A percentile compares a stretch with the other conserved stretches of the same genome.
Conservation (phyloP, 1,284 basidiomycete species). For the Fomitopsis pinicola region DNA sequence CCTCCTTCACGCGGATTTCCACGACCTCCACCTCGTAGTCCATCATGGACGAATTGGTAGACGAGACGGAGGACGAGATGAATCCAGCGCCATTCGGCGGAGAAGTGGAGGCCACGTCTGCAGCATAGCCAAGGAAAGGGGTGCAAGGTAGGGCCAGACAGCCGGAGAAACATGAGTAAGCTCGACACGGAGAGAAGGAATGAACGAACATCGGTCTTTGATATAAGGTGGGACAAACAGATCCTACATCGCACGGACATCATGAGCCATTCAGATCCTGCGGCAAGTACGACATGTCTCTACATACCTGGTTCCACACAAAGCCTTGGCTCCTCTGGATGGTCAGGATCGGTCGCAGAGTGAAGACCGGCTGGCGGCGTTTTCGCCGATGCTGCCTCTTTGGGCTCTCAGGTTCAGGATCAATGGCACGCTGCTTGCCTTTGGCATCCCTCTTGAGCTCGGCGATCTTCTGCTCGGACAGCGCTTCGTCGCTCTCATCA, state of each 20-base stretch:
- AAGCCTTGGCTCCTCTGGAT: constrained; percentile 84
- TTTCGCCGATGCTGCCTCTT: constrained; percentile 54
- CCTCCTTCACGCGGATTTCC: constrained; percentile 76
- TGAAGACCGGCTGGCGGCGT: constrained; percentile 50
- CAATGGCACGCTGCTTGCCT: constrained; percentile 73
- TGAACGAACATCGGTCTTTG: constrained; percentile 76
- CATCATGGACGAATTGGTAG: constrained; percentile 56
- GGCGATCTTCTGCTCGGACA: constrained; percentile 33
- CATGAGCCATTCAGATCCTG: constrained; percentile 2
- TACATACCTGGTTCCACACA: constrained; percentile 78
- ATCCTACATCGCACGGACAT: constrained; percentile 42
- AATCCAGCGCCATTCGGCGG: constrained; percentile 65
- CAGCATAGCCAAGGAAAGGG: constrained; percentile 7
- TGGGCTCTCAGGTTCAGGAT: constrained; percentile 48
- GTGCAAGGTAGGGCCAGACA: constrained; percentile 8
- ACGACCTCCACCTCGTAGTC: constrained; percentile 81
- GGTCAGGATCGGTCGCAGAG: constrained; percentile 74
- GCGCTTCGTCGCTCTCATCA: constrained; percentile 34
- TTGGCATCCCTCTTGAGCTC: constrained; percentile 58
- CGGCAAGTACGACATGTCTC: background rate
- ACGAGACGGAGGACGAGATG: constrained; percentile 63
- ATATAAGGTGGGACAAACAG: constrained; percentile 81
- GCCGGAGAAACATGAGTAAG: constrained; percentile 10
- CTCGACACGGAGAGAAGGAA: constrained; percentile 13
- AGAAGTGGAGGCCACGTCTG: constrained; percentile 78